phyloP scores from a whole-genome alignment of 2,329 filamentous ascomycete species.

The Aureobasidium lini region DNA sequence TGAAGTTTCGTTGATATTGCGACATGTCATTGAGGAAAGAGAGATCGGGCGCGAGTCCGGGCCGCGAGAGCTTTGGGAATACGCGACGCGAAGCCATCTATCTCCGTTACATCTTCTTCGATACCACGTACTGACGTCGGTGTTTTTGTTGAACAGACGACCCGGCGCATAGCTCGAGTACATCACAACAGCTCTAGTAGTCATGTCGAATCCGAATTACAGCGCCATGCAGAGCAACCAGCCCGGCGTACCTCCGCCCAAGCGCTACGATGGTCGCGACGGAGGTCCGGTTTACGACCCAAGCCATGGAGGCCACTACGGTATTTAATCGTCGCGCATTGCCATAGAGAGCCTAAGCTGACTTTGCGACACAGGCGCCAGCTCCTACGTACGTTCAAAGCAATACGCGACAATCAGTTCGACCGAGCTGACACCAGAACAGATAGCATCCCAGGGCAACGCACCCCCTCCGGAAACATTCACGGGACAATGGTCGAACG shows the following conservation, averaged over 20 bases:
- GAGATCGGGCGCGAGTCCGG: neutral
- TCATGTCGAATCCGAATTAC: constrained; percentile 18
- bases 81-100: neutral
- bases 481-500: constrained; percentile 91
- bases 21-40: neutral
- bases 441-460: constrained; percentile 82
- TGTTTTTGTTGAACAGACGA: neutral
- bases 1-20: neutral
- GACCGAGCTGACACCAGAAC: constrained; percentile 20
- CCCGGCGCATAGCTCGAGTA: neutral
- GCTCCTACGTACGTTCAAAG: constrained; percentile 52
- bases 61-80: neutral
- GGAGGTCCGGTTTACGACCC: constrained; percentile 42
- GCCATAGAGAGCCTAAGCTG: neutral
- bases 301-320: constrained; percentile 42
- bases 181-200: neutral
- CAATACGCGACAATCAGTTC: constrained; percentile 4
- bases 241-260: constrained; percentile 28
- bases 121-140: neutral
- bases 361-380: constrained; percentile 48
- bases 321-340: constrained; percentile 22
- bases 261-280: constrained; percentile 43
- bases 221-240: constrained; percentile 22
- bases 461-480: constrained; percentile 86
- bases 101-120: neutral